Evolutionary conservation across 257 asterid species (phyloP).

Genomic region (Forsythia viridissima): DNA sequence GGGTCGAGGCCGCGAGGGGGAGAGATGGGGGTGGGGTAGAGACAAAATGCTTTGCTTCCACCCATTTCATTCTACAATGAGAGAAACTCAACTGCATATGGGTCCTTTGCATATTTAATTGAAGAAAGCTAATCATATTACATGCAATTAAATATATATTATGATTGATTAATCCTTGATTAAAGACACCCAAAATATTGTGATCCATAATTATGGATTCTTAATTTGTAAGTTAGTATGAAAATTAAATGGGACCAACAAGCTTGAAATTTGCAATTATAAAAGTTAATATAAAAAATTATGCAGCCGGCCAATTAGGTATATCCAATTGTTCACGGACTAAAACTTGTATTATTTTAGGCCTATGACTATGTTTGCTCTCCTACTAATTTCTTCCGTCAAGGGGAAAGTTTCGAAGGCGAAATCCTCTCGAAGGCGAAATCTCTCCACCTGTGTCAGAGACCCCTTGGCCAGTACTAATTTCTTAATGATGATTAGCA

Average conservation of each 20-base stretch:
- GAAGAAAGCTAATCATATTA: neutral
- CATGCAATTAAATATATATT: neutral
- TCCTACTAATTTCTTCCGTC: conserved; percentile 23
- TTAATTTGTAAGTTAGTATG: conserved; percentile 10
- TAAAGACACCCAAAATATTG: neutral
- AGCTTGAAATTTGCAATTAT: conserved; percentile 9
- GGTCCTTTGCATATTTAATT: neutral
- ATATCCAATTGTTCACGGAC: neutral
- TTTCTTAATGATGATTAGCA: conserved; percentile 8
- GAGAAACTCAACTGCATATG: neutral
- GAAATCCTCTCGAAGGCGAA: too few relatives aligned
- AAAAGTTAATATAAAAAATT: neutral
- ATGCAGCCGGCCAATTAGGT: neutral
- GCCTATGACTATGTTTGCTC: conserved; percentile 7
- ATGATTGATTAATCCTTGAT: conserved; percentile 7
- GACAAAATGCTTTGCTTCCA: conserved; percentile 12
- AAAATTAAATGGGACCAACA: conserved; percentile 9
- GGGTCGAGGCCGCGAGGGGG: neutral
- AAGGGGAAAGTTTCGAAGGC: too few relatives aligned
- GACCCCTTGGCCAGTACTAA: too few relatives aligned
- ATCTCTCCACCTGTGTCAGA: too few relatives aligned
- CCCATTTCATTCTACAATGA: neutral
- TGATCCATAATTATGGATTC: conserved; percentile 6
- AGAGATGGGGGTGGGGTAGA: neutral
- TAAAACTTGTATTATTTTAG: neutral